Conservation (phyloP, 2,329 filamentous ascomycete genomes). For the Scedosporium minutisporum region DNA sequence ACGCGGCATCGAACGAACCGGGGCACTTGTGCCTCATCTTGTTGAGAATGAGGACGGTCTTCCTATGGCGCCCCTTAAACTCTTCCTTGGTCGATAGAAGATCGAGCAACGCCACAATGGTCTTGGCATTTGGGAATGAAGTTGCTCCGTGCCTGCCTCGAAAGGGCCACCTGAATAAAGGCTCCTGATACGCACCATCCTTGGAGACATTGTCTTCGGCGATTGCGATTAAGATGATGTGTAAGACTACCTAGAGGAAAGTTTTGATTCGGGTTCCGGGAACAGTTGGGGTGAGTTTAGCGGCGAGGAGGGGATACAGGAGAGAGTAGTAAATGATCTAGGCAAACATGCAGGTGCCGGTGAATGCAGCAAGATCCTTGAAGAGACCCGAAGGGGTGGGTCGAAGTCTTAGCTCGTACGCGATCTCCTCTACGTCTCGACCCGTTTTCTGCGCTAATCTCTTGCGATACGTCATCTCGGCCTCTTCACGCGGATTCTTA, state of each 20-base stretch:
- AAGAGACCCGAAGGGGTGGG: slow-evolving; percentile 72
- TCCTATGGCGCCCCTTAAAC: slow-evolving; percentile 74
- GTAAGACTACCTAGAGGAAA: slow-evolving; percentile 83
- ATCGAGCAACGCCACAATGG: slow-evolving; percentile 55
- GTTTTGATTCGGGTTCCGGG: slow-evolving; percentile 78
- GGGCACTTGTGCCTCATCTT: slow-evolving; percentile 78
- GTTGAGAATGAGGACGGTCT: slow-evolving; percentile 74
- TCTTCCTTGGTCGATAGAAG: slow-evolving; percentile 57
- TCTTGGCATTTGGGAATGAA: slow-evolving; percentile 47
- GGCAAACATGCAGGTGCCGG: slow-evolving; percentile 73
- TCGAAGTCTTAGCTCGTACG: slow-evolving; percentile 82
- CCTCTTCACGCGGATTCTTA: slow-evolving; percentile 94
- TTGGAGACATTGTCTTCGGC: slow-evolving; percentile 65
- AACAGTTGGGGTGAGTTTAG: slow-evolving; percentile 61
- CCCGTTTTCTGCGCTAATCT: slow-evolving; percentile 82
- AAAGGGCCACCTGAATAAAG: slow-evolving; percentile 60
- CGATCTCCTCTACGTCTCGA: slow-evolving; percentile 69
- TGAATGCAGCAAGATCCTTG: slow-evolving; percentile 66
- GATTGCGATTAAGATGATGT: slow-evolving; percentile 77
- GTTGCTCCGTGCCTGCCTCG: slow-evolving; percentile 50
- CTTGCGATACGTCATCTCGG: slow-evolving; percentile 78
- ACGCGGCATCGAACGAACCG: slow-evolving; percentile 61
- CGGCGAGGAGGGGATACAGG: slow-evolving; percentile 65
- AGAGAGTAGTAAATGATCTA: slow-evolving; percentile 86
- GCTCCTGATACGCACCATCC: slow-evolving; percentile 34